These are phyloP conservation scores for Scorias spongiosa DNA, from an alignment of 2,329 filamentous ascomycete species.

Conservation along the genomic window DNA sequence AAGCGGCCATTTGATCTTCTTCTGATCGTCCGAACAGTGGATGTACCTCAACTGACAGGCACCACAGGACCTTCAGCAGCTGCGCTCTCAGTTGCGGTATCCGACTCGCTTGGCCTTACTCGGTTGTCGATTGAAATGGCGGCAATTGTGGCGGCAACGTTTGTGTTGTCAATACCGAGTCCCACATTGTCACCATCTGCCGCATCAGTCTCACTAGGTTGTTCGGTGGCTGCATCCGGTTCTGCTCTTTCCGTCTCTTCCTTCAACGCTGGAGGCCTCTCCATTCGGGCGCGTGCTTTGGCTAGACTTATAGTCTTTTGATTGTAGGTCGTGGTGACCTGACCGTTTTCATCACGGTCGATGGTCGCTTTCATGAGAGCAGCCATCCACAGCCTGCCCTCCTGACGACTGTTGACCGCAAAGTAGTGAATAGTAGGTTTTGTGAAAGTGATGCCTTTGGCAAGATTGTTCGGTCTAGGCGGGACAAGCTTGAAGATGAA, in stretches of 20 bases:
- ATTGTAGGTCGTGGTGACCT: slow-evolving; percentile 83
- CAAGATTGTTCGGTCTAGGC: slow-evolving; percentile 61
- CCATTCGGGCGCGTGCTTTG: slow-evolving; percentile 75
- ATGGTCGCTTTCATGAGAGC: slow-evolving; percentile 98
- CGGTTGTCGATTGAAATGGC: not conserved
- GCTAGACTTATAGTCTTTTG: slow-evolving; percentile 89
- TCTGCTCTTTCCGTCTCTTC: slow-evolving; percentile 20
- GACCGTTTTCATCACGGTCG: slow-evolving; percentile 60
- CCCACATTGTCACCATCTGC: slow-evolving; percentile 1
- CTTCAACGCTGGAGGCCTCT: slow-evolving; percentile 81
- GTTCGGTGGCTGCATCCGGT: not conserved
- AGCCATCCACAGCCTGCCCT: slow-evolving; percentile 93
- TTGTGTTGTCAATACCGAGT: not conserved
- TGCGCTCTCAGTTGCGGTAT: not conserved
- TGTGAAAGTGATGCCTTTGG: slow-evolving; percentile 88
- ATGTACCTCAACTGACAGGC: too few relatives aligned
- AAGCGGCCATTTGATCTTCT: too few relatives aligned
- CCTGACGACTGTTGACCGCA: slow-evolving; percentile 76
- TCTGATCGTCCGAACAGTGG: too few relatives aligned
- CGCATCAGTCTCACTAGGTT: not conserved
- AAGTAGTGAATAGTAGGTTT: slow-evolving; percentile 97
- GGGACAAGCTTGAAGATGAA: slow-evolving; percentile 98
- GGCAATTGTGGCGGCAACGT: not conserved
- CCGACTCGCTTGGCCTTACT: not conserved
- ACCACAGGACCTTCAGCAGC: not conserved